Conservation (phyloP, 148 eudicot genomes). For the Cornus florida region DNA sequence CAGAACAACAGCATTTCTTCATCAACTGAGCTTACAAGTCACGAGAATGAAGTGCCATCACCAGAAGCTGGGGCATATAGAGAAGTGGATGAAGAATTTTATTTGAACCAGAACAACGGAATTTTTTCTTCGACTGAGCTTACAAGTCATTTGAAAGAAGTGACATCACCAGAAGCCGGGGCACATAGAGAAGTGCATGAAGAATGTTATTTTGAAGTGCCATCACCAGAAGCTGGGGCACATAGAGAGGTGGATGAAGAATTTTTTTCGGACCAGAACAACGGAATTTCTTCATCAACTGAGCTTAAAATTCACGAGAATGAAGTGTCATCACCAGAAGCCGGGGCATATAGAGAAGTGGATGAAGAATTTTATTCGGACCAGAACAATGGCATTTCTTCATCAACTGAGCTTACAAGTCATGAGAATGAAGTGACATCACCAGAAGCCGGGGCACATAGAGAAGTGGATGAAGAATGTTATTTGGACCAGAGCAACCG, state of each 20-base stretch:
- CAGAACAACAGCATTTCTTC: neutral
- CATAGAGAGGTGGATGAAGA: neutral
- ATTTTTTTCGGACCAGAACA: neutral
- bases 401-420: neutral
- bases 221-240: constrained; percentile 9
- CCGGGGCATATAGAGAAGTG: constrained; percentile 16
- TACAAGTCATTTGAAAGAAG: constrained; percentile 11
- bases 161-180: constrained; percentile 22
- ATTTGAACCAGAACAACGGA: neutral
- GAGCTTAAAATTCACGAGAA: constrained; percentile 18
- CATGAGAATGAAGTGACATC: neutral
- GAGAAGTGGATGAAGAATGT: too few species aligned
- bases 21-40: neutral
- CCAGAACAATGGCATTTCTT: neutral
- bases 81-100: neutral
- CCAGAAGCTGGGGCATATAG: constrained; percentile 7
- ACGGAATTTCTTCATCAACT: constrained; percentile 12
- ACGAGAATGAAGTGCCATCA: neutral
- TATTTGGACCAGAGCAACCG: neutral
- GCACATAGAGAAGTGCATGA: constrained; percentile 25
- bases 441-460: constrained; percentile 9
- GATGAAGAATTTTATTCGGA: constrained; percentile 12
- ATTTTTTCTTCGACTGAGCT: constrained; percentile 20
- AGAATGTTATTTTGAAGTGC: neutral
- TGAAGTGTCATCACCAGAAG: constrained; percentile 23